These are phyloP conservation scores for Cercospora zeina DNA, from an alignment of 2,329 filamentous ascomycete genomes.

Conservation along the genomic window DNA sequence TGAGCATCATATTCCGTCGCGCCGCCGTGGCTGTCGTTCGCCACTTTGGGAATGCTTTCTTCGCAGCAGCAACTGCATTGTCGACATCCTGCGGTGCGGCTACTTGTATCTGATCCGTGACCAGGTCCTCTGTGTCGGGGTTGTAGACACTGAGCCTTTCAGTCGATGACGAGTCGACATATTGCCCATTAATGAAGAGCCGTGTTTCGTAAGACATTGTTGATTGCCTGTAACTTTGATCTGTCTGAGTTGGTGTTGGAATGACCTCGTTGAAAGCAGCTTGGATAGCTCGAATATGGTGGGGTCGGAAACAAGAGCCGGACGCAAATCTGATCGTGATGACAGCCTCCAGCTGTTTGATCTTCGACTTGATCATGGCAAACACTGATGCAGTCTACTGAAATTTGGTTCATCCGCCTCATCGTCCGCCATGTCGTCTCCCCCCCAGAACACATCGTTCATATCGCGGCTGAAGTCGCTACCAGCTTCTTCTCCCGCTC, in stretches of 20 bases:
- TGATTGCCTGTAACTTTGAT: not conserved
- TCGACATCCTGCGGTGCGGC: conserved; percentile 15
- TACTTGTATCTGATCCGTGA: conserved; percentile 50
- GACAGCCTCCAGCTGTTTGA: not conserved
- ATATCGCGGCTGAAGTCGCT: not conserved
- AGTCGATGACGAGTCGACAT: not conserved
- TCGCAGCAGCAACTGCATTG: conserved; percentile 14
- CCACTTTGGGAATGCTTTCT: conserved; percentile 39
- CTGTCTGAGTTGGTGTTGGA: not conserved
- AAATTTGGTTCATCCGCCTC: not conserved
- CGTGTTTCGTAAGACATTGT: not conserved
- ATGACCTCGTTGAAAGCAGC: not conserved
- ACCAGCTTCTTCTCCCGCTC: not conserved
- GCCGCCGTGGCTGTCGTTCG: not conserved
- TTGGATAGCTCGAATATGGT: not conserved
- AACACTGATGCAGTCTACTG: not conserved
- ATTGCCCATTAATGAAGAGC: not conserved
- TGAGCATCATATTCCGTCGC: conserved; percentile 65
- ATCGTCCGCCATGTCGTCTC: not conserved
- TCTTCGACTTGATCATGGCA: not conserved
- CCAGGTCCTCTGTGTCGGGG: conserved; percentile 46
- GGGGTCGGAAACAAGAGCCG: conserved; percentile 5
- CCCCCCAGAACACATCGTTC: not conserved
- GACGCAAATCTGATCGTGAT: not conserved
- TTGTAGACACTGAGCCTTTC: not conserved